These are phyloP conservation scores for Angomonas deanei DNA, from an alignment of 208 protist species.

Conservation along the genomic window DNA sequence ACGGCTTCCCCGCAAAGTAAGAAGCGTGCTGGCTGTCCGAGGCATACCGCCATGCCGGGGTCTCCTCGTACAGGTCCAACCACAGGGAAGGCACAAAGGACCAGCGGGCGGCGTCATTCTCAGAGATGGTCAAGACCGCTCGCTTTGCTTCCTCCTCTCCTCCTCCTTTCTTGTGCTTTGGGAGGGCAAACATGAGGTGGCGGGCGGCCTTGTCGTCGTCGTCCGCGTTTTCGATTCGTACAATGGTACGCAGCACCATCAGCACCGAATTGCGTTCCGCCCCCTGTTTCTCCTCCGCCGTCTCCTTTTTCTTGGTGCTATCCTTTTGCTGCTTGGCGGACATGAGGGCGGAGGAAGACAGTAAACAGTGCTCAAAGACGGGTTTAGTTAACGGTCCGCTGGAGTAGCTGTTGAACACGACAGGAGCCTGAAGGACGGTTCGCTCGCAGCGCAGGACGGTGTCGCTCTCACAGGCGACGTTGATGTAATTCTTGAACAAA, in stretches of 20 bases:
- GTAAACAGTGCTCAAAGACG: constrained; percentile 14
- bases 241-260: neutral
- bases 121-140: neutral
- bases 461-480: constrained; percentile 10
- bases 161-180: neutral
- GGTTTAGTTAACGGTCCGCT: constrained; percentile 11
- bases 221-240: neutral
- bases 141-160: neutral
- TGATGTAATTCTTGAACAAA: constrained; percentile 31
- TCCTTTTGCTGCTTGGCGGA: constrained; percentile 1
- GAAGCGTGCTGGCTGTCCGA: neutral
- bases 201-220: neutral
- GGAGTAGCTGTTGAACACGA: constrained; percentile 22
- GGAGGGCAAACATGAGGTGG: neutral
- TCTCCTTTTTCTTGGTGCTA: neutral
- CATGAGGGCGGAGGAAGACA: constrained; percentile 14
- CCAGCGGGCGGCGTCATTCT: neutral
- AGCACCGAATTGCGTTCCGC: neutral
- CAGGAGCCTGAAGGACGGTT: constrained; percentile 23
- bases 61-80: constrained; percentile 21
- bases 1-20: neutral
- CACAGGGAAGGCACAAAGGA: constrained; percentile 19
- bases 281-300: neutral
- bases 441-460: neutral
- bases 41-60: neutral